phyloP scores from a whole-genome alignment of 768 basidiomycete species.

The Lanmaoa rubissima region DNA sequence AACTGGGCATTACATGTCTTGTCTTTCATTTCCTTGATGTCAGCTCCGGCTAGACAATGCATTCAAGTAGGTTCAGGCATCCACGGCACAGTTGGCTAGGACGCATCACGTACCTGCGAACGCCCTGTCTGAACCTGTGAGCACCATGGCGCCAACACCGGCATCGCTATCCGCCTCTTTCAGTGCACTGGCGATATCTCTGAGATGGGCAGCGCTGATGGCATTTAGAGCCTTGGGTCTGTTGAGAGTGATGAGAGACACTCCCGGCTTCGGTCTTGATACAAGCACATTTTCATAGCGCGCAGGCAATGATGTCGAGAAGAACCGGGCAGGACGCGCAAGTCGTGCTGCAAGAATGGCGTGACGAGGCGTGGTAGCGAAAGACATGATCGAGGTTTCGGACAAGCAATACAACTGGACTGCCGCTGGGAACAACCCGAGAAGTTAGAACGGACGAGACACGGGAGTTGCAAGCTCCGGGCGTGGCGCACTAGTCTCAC shows the following conservation, averaged over 20 bases:
- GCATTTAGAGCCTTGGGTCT: constrained; percentile 91
- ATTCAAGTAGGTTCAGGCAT: background rate
- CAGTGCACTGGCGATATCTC: constrained; percentile 78
- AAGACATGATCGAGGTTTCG: constrained; percentile 18
- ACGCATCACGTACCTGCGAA: constrained; percentile 72
- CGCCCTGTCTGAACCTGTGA: constrained; percentile 90
- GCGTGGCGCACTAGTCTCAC: too few relatives aligned
- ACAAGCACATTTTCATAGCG: constrained; percentile 67
- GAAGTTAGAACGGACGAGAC: too few relatives aligned
- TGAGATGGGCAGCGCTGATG: constrained; percentile 74
- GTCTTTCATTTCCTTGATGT: constrained; percentile 99
- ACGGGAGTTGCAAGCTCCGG: background rate
- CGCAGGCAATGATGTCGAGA: constrained; percentile 30
- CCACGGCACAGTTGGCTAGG: background rate
- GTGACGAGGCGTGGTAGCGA: constrained; percentile 4
- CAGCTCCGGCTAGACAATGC: constrained; percentile 73
- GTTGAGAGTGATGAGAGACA: constrained; percentile 83
- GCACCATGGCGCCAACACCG: constrained; percentile 75
- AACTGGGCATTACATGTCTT: constrained; percentile 67
- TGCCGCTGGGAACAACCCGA: too few relatives aligned
- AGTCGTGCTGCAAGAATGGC: constrained; percentile 3
- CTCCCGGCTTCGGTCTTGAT: constrained; percentile 63
- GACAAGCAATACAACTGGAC: too few relatives aligned
- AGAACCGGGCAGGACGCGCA: constrained; percentile 11
- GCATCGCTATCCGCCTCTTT: constrained; percentile 68